Evolutionary conservation across 169 alveolate genomes (phyloP).

Genomic region (Plasmodium adleri): DNA sequence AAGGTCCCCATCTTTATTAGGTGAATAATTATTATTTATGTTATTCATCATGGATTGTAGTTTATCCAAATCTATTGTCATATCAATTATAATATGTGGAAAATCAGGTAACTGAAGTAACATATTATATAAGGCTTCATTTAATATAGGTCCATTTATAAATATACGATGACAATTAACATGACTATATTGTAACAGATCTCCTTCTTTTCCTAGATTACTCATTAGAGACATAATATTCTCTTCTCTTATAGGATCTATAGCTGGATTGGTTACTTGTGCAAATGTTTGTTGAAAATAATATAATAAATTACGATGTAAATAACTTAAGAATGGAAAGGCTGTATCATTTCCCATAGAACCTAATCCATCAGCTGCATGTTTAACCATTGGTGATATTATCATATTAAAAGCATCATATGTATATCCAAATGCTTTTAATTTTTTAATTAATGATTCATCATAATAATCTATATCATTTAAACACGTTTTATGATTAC

Average conservation of each 20-base stretch:
- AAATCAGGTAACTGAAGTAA: constrained; percentile 63
- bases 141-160: constrained; percentile 74
- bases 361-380: constrained; percentile 78
- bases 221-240: constrained; percentile 83
- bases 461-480: constrained; percentile 48
- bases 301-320: constrained; percentile 80
- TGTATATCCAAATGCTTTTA: constrained; percentile 78
- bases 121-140: constrained; percentile 65
- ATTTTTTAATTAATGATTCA: constrained; percentile 68
- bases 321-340: constrained; percentile 76
- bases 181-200: constrained; percentile 53
- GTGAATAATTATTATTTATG: too few species aligned
- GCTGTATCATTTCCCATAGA: constrained; percentile 80
- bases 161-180: constrained; percentile 67
- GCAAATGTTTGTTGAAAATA: constrained; percentile 85
- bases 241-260: constrained; percentile 86
- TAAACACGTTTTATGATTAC: not conserved
- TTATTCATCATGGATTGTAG: constrained; percentile 37
- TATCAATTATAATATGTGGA: constrained; percentile 65
- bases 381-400: constrained; percentile 72
- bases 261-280: constrained; percentile 87
- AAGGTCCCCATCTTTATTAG: constrained; percentile 5
- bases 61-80: constrained; percentile 48
- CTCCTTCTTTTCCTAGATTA: constrained; percentile 84
- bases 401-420: constrained; percentile 76